Evolutionary conservation across 768 basidiomycete species (phyloP).

Genomic region (Crassisporium funariophilum): DNA sequence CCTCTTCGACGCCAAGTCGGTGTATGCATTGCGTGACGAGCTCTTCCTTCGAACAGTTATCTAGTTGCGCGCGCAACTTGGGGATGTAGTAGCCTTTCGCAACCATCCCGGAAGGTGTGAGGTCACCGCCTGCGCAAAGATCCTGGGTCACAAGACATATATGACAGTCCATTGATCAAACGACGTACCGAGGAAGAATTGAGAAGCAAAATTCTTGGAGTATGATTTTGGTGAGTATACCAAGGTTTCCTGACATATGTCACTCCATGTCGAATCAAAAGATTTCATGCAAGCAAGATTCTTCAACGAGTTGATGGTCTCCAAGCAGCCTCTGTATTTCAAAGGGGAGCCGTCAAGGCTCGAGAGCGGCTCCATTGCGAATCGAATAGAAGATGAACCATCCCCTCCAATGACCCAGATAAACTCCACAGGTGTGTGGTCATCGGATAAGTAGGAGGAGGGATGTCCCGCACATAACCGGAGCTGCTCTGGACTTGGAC

Average conservation of each 20-base stretch:
- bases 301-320: conserved; percentile 7
- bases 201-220: conserved; percentile 6
- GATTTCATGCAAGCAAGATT: conserved; percentile 8
- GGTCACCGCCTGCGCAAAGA: conserved; percentile 13
- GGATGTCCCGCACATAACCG: conserved; percentile 4
- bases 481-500: conserved; percentile 13
- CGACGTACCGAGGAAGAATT: conserved; percentile 16
- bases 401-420: conserved; percentile 18
- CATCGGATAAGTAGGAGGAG: conserved; percentile 16
- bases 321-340: conserved; percentile 4
- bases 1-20: conserved; percentile 6
- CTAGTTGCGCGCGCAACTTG: conserved; percentile 8
- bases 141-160: not conserved
- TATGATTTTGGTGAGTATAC: conserved; percentile 6
- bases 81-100: conserved; percentile 22
- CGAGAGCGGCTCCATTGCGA: conserved; percentile 17
- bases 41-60: conserved; percentile 8
- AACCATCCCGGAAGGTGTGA: conserved; percentile 14
- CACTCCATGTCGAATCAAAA: conserved; percentile 14
- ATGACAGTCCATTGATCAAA: not conserved
- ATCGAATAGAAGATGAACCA: conserved; percentile 15
- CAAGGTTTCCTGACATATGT: conserved; percentile 16
- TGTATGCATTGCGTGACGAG: conserved; percentile 13
- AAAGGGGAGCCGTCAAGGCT: conserved; percentile 11
- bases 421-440: conserved; percentile 18